Evolutionary conservation across 306 rosid genomes (phyloP).

Genomic region (Ziziphus jujuba): DNA sequence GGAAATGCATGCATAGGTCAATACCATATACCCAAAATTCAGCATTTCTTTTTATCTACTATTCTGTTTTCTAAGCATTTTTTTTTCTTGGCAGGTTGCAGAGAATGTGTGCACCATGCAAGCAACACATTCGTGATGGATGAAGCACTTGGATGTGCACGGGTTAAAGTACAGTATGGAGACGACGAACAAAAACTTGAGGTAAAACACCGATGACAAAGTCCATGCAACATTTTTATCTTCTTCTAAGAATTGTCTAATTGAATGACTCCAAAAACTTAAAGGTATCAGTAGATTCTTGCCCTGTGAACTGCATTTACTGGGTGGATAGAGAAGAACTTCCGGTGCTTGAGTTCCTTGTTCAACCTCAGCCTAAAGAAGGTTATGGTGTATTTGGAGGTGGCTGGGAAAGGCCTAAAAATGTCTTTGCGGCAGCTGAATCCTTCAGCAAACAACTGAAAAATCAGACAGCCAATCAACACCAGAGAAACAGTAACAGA

Average conservation of each 20-base stretch:
- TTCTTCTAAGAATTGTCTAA: background rate
- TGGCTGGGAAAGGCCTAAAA: constrained; percentile 77
- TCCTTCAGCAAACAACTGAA: constrained; percentile 49
- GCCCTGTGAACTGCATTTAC: constrained; percentile 76
- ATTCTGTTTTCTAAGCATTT: background rate
- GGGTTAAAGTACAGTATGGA: constrained; percentile 73
- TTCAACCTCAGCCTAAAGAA: constrained; percentile 64
- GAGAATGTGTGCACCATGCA: constrained; percentile 71
- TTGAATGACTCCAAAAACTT: constrained; percentile 2
- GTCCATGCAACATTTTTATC: background rate
- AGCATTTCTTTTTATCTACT: background rate
- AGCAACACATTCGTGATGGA: constrained; percentile 60
- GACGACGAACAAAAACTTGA: constrained; percentile 57
- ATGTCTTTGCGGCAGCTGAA: constrained; percentile 71
- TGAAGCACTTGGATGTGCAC: constrained; percentile 62
- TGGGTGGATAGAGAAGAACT: constrained; percentile 68
- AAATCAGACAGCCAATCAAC: constrained; percentile 15
- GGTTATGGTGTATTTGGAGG: constrained; percentile 79
- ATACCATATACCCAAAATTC: background rate
- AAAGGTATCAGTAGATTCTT: constrained; percentile 72
- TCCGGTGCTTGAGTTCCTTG: constrained; percentile 64
- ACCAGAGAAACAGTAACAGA: constrained; percentile 30
- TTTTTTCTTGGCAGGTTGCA: constrained; percentile 50
- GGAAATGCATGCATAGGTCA: constrained; percentile 81
- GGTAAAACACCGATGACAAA: constrained; percentile 28